phyloP scores from a whole-genome alignment of 345 rosid genomes.

The Salix viminalis region DNA sequence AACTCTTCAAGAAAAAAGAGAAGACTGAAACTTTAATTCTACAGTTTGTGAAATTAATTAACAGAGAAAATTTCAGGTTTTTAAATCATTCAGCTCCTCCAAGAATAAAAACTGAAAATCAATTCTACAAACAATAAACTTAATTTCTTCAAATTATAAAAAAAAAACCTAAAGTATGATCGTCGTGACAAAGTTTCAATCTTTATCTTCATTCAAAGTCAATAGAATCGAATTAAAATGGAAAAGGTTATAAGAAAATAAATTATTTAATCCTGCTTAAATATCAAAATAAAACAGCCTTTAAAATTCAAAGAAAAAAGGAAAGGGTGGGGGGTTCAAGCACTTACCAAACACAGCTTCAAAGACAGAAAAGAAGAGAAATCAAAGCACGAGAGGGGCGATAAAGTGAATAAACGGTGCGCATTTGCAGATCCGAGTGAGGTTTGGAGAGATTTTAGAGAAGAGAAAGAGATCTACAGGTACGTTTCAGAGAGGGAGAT shows the following conservation, averaged over 20 bases:
- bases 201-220: background rate
- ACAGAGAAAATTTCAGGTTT: background rate
- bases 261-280: background rate
- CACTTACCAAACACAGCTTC: constrained; percentile 42
- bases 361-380: constrained; percentile 12
- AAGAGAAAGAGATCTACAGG: constrained; percentile 28
- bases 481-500: constrained; percentile 7
- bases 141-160: background rate
- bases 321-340: background rate
- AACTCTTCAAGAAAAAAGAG: background rate
- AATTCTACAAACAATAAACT: background rate
- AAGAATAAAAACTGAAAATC: background rate
- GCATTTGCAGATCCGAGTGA: constrained; percentile 41
- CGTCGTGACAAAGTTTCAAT: constrained; percentile 11
- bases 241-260: background rate
- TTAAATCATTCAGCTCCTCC: background rate
- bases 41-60: background rate
- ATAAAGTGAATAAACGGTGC: constrained; percentile 6
- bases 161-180: constrained; percentile 17
- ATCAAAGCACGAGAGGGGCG: constrained; percentile 8
- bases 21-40: background rate
- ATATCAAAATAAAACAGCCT: constrained; percentile 13
- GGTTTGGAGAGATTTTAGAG: background rate
- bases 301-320: constrained; percentile 5
- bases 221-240: no score